Base-by-base conservation (phyloP, 1,139 yeast species). In the Lodderomyces jiufengensis region DNA sequence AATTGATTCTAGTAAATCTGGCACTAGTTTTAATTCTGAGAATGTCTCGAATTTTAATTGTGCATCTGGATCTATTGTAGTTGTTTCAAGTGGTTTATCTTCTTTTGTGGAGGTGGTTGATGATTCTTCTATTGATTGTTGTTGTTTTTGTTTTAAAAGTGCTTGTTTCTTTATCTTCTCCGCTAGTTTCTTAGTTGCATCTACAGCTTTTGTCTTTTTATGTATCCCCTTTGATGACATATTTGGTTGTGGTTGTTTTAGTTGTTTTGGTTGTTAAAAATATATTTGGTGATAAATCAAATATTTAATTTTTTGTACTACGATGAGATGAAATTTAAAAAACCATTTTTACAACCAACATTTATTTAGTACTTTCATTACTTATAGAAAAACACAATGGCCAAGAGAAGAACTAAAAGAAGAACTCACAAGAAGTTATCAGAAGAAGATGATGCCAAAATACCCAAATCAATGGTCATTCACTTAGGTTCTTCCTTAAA, bases 401-500 rank as follows among this genome's bases (percentile, higher is more conserved):
- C 72, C 24, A 67, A 63, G 42, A 63, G 71, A 57, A 65, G 70
- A 60, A 53, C 56, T 38, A 90, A 88, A 64, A 85, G 80, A 55
- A 82, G 97, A 75, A 90, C 97, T 10, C 97, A 90, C 57, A 84
- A 70, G 40, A 73, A 72, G 51, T 66, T 68, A 26, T 62, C 76
- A 16, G 84, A 77, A 40, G 95, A 84, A 49, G 92, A 81, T 45
- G 66, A 72, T 41, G 80, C 80, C 38, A 75, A 75, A 53, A 78
- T 87, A 43, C 98, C 98, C 13, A 75, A 84, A 52, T 87, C 97
- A 5, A 86, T 90, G 95, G 97, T 94, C 41, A 74, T 92, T 48
- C 79, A 92, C 51, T 73, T 90, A 38, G 97, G 97, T 3, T 68
- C 81, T 12, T 78, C 94, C 20, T 71, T 85, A 52, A 78, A 79